Percentiles rank a stretch among this genome's conserved stretches.
phyloP scores from a whole-genome alignment of 352 stramenopile species.

The Globisporangium middletonii region DNA sequence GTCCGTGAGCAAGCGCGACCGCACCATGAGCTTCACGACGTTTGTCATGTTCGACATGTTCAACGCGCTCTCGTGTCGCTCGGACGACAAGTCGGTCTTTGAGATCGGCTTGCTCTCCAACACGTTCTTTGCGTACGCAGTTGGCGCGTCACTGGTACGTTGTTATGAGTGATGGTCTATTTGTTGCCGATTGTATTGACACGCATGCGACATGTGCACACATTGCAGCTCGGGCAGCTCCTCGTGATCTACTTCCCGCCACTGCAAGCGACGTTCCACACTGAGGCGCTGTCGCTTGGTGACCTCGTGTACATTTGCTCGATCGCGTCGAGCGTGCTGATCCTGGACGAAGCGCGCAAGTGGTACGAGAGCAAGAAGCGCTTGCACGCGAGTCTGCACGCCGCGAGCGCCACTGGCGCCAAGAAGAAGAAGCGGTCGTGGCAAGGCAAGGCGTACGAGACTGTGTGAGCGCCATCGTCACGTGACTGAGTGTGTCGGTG shows the following conservation, averaged over 20 bases:
- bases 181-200: not conserved
- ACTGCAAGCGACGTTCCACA: conserved; percentile 96
- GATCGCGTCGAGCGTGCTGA: conserved; percentile 90
- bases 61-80: conserved; percentile 96
- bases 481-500: no score
- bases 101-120: conserved; percentile 91
- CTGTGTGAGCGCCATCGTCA: conserved; percentile 22
- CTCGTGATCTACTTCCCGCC: conserved; percentile 95
- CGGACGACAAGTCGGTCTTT: conserved; percentile 92
- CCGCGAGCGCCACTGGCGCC: conserved; percentile 31
- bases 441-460: conserved; percentile 62
- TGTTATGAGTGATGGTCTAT: not conserved
- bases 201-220: conserved; percentile 3
- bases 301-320: conserved; percentile 92
- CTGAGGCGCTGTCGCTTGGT: conserved; percentile 87
- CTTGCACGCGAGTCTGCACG: conserved; percentile 28
- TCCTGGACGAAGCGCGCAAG: conserved; percentile 94
- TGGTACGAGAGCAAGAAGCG: conserved; percentile 43
- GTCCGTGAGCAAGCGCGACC: conserved; percentile 90
- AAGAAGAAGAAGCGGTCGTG: conserved; percentile 71
- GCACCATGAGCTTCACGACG: conserved; percentile 98
- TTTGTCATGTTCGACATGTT: conserved; percentile 99
- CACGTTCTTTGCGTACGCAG: conserved; percentile 90
- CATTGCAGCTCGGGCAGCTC: conserved; percentile 83
- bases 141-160: conserved; percentile 84